Evolutionary conservation across 495 filamentous ascomycete genomes (phyloP).

Genomic region (Talaromyces proteolyticus): DNA sequence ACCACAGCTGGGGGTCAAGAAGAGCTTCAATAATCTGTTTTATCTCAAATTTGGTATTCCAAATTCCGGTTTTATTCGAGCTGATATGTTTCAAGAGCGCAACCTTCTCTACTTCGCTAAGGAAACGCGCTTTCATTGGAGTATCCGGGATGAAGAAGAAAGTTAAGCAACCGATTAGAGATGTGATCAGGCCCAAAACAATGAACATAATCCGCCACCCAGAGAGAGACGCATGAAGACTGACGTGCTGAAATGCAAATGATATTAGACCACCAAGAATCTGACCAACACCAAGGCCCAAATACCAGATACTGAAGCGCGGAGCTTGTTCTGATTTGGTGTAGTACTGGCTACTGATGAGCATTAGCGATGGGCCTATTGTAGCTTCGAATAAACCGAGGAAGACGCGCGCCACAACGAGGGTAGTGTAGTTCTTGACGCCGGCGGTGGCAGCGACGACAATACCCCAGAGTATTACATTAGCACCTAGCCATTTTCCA

Average conservation of each 20-base stretch:
- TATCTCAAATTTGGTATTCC: constrained; percentile 33
- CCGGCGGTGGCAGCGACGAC: constrained; percentile 51
- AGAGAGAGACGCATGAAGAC: constrained; percentile 24
- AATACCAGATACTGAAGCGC: constrained; percentile 61
- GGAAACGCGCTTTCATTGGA: constrained; percentile 49
- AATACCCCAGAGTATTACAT: constrained; percentile 53
- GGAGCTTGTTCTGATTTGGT: constrained; percentile 55
- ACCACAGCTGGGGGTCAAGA: constrained; percentile 28
- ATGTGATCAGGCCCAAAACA: constrained; percentile 53
- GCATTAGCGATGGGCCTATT: constrained; percentile 51
- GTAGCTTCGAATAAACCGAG: constrained; percentile 61
- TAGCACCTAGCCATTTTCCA: constrained; percentile 49
- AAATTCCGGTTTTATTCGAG: constrained; percentile 54
- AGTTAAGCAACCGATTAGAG: constrained; percentile 42
- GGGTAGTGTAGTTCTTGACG: constrained; percentile 38
- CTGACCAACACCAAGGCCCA: constrained; percentile 55
- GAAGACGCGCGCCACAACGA: constrained; percentile 48
- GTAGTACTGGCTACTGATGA: constrained; percentile 53
- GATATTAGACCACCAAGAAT: constrained; percentile 58
- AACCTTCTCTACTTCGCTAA: constrained; percentile 48
- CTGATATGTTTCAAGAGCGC: constrained; percentile 31
- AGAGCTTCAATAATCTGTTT: constrained; percentile 28
- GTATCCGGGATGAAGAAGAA: constrained; percentile 54
- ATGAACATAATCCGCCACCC: constrained; percentile 65
- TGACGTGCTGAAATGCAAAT: constrained; percentile 55